phyloP scores from a whole-genome alignment of 2,329 filamentous ascomycete species.

The Pleomassaria siparia region DNA sequence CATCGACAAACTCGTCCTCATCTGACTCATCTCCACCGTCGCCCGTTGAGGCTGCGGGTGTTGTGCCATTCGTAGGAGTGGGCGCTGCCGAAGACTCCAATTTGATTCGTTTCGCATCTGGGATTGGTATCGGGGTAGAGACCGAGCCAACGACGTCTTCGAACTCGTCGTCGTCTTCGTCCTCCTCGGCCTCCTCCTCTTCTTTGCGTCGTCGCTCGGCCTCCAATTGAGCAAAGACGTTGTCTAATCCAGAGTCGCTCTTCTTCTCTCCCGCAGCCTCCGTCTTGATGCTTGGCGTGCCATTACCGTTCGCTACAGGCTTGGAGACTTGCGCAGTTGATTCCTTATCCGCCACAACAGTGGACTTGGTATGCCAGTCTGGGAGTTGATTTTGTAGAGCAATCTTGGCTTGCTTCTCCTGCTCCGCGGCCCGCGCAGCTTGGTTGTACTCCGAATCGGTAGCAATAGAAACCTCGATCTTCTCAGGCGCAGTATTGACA shows the following conservation, averaged over 20 bases:
- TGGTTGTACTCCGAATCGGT: conserved; percentile 66
- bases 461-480: conserved; percentile 70
- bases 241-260: conserved; percentile 60
- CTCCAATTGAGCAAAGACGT: conserved; percentile 68
- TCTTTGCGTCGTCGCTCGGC: conserved; percentile 55
- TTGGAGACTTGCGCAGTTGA: conserved; percentile 38
- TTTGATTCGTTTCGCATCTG: conserved; percentile 62
- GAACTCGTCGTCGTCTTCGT: conserved; percentile 51
- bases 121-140: conserved; percentile 20
- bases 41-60: conserved; percentile 41
- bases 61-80: conserved; percentile 32
- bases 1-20: conserved; percentile 52
- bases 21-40: conserved; percentile 51
- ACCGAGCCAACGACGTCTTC: conserved; percentile 40
- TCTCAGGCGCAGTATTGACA: conserved; percentile 65
- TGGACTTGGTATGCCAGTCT: conserved; percentile 71
- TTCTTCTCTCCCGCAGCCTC: conserved; percentile 56
- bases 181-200: conserved; percentile 48
- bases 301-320: conserved; percentile 41
- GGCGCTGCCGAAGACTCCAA: conserved; percentile 52
- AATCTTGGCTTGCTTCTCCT: conserved; percentile 65
- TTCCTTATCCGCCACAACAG: conserved; percentile 58
- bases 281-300: conserved; percentile 39
- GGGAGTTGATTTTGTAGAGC: conserved; percentile 70
- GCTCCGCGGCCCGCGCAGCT: conserved; percentile 66